phyloP scores from a whole-genome alignment of 495 filamentous ascomycete species.

The Cercophora newfieldiana region DNA sequence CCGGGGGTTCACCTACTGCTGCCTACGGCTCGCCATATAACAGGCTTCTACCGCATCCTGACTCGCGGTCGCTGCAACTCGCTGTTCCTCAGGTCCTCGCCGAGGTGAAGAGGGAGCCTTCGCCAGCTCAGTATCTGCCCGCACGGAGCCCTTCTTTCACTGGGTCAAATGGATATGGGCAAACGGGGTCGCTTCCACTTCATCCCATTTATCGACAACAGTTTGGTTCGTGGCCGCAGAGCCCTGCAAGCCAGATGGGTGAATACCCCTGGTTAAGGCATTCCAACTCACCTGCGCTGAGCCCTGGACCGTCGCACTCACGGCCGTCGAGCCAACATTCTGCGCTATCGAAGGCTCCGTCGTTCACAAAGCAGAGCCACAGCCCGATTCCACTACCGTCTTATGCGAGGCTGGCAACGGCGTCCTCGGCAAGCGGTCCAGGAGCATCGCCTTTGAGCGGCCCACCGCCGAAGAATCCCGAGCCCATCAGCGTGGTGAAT shows the following conservation, averaged over 20 bases:
- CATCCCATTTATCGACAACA: slow-evolving; percentile 51
- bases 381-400: slow-evolving; percentile 36
- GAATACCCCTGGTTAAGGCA: slow-evolving; percentile 24
- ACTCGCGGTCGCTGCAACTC: not conserved
- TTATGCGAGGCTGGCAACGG: slow-evolving; percentile 25
- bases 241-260: slow-evolving; percentile 5
- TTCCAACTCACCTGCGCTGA: slow-evolving; percentile 7
- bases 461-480: slow-evolving; percentile 1
- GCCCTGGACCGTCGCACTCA: not conserved
- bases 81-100: slow-evolving; percentile 4
- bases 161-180: slow-evolving; percentile 14
- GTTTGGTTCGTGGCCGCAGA: slow-evolving; percentile 35
- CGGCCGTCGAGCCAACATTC: slow-evolving; percentile 10
- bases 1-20: not conserved
- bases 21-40: slow-evolving; percentile 23
- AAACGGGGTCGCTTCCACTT: slow-evolving; percentile 26
- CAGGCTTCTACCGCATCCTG: slow-evolving; percentile 20
- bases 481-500: not conserved
- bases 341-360: slow-evolving; percentile 2
- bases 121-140: not conserved
- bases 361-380: slow-evolving; percentile 33
- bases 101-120: not conserved
- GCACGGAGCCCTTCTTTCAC: not conserved
- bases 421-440: not conserved
- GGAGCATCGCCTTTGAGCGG: slow-evolving; percentile 20